Evolutionary conservation across 1,284 basidiomycete species (phyloP), one percentile per base, ranked within the genome.

Genomic region (Cutaneotrichosporon arboriforme): DNA sequence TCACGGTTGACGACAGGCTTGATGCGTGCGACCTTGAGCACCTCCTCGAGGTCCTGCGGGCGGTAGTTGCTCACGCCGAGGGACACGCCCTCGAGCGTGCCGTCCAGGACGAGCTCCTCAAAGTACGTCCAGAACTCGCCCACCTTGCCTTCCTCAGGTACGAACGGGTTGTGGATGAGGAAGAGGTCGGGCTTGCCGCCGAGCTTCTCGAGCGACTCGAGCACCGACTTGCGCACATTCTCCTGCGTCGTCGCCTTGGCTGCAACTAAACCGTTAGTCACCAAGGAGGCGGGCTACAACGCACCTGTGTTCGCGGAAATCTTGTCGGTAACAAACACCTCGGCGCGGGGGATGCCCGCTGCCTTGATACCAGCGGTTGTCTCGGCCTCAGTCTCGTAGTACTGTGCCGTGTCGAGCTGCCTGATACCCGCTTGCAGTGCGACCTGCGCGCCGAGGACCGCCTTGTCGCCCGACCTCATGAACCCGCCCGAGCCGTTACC

Each of bases 1-100:
- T 63, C 54, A 74, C 71, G 58, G 68, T 91, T 90, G 7, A 85
- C 81, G 8, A 82, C 81, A 0, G 88, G 88, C n/a, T 80, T 67
- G 47, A 87, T 74, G 22, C 76, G 81, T 3, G 82, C 84, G 2
- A 66, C 62, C 34, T 54, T 51, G 13, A 72, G 40, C 4, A 73
- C 59, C 20, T 57, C 64, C 39, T 74, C 55, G 26, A 74, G 43
- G 49, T 74, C 72, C 53, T 66, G 58, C 1, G 70, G 59, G 15
- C 70, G 62, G 52, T 69, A 76, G 61, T 74, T 74, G 49, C 59
- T 62, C 9, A 76, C 67, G 18, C 72, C 74, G 49, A 76, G 61
- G 12, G 59, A 63, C 50, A 65, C 79, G n/a, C 85, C 65, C 47
- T 64, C 85, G 62, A 89, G 85, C 7, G 76, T 77, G n/a, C 83